phyloP scores from a whole-genome alignment of 176 grass and related monocot genomes.

The Phyllostachys edulis region DNA sequence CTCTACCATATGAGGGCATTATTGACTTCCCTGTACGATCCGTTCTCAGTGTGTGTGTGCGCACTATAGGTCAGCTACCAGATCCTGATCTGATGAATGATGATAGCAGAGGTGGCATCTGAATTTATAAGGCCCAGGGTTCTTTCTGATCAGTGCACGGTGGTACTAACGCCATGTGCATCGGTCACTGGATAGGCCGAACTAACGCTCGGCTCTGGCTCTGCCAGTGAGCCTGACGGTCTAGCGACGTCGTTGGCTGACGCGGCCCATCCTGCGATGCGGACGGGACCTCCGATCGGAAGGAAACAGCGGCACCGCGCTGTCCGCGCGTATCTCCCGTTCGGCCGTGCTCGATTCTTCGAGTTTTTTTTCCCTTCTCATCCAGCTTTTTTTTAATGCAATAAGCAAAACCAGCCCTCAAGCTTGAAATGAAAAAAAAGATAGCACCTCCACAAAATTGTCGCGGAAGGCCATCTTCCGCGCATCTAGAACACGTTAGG shows the following conservation, averaged over 20 bases:
- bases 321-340: background rate
- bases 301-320: background rate
- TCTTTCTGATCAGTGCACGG: background rate
- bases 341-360: background rate
- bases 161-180: background rate
- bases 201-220: too few species aligned
- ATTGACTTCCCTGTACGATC: too few species aligned
- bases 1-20: too few species aligned
- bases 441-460: too few species aligned
- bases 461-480: too few species aligned
- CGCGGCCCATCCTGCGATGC: background rate
- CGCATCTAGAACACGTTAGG: too few species aligned
- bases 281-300: background rate
- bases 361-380: too few species aligned
- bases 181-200: background rate
- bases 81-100: slow-evolving; percentile 12
- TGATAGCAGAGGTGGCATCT: background rate
- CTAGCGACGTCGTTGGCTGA: background rate
- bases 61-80: background rate
- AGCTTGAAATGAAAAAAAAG: too few species aligned
- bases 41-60: too few species aligned
- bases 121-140: background rate
- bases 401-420: too few species aligned
- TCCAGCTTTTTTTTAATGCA: too few species aligned
- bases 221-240: too few species aligned